A percentile compares a stretch with the other conserved stretches of the same genome.
phyloP scores from a whole-genome alignment of 345 rosid species.

The Carallia pectinifolia region DNA sequence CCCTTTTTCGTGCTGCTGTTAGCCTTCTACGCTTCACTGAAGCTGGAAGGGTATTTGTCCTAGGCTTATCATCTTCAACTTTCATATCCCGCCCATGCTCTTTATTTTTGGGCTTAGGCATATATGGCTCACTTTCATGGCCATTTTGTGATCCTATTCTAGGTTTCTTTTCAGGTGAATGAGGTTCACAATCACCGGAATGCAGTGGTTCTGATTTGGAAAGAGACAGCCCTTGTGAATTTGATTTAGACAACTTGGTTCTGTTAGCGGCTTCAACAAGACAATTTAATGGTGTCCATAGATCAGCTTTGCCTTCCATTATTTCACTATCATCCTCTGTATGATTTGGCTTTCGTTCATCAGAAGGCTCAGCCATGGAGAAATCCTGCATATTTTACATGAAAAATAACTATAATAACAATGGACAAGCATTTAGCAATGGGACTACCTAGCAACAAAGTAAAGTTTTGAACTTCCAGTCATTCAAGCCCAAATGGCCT shows the following conservation, averaged over 20 bases:
- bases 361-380: slow-evolving; percentile 54
- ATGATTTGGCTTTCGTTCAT: slow-evolving; percentile 26
- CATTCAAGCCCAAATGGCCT: slow-evolving; percentile 4
- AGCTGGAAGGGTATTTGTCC: slow-evolving; percentile 47
- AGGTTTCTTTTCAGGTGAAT: slow-evolving; percentile 36
- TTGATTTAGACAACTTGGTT: slow-evolving; percentile 67
- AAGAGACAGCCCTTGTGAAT: slow-evolving; percentile 45
- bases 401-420: slow-evolving; percentile 10
- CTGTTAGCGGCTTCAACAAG: slow-evolving; percentile 94
- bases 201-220: slow-evolving; percentile 35
- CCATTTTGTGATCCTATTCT: slow-evolving; percentile 30
- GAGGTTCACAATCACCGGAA: slow-evolving; percentile 38
- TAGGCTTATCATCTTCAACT: slow-evolving; percentile 46
- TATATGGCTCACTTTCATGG: slow-evolving; percentile 30
- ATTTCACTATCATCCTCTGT: slow-evolving; percentile 45
- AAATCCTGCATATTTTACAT: slow-evolving; percentile 44
- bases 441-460: background rate
- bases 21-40: slow-evolving; percentile 59
- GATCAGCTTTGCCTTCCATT: slow-evolving; percentile 63
- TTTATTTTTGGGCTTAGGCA: slow-evolving; percentile 47
- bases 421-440: background rate
- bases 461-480: slow-evolving; percentile 8
- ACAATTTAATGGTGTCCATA: slow-evolving; percentile 87
- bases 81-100: slow-evolving; percentile 49
- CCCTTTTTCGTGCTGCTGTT: slow-evolving; percentile 57